Evolutionary conservation across 2,329 filamentous ascomycete genomes (phyloP), one percentile per base, ranked within the genome.

Genomic region (Pestalotiopsis sp.): DNA sequence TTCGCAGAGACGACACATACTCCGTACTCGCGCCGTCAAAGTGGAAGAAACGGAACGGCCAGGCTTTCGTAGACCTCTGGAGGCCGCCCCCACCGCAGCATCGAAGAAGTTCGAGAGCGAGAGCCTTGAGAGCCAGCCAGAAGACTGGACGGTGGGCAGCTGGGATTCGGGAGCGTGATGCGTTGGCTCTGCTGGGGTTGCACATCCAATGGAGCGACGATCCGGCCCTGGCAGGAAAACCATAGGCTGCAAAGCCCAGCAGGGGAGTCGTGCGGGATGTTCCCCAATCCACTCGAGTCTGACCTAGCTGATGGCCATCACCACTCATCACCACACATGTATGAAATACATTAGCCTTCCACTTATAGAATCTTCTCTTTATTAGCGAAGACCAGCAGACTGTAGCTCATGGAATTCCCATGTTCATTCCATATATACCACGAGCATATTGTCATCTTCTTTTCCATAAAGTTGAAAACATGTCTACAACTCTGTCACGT

Each of bases 161-260:
- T 62, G 66, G 66, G 66, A 38, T 63, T 67, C 25, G 20, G 66
- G 66, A 63, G 57, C 25, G 45, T 63, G 68, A 69, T 63, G 68
- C 68, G 67, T 68, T 68, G 67, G 45, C 67, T 27, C 4, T 63
- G 58, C 59, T 57, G 66, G 66, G 66, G 41, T 45, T 56, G 57
- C 20, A 25, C 58, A 63, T 25, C 66, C 66, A 67, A 67, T 67
- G 57, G 36, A 31, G 39, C 52, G 27, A 57, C 20, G 49, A 58
- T 17, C 31, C 63, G 66, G 59, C 58, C 64, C 67, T 67, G 62
- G 49, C 66, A 63, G 45, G 45, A 61, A 65, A 58, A 56, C 57
- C 45, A 66, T 59, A 66, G 61, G 66, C 62, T 69, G 68, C 68
- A 69, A 59, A 45, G 39, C 59, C 65, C 67, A 61, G 68, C 65